Conservation (phyloP, 371 early-diverging fungal species). For the Mucor sp. region DNA sequence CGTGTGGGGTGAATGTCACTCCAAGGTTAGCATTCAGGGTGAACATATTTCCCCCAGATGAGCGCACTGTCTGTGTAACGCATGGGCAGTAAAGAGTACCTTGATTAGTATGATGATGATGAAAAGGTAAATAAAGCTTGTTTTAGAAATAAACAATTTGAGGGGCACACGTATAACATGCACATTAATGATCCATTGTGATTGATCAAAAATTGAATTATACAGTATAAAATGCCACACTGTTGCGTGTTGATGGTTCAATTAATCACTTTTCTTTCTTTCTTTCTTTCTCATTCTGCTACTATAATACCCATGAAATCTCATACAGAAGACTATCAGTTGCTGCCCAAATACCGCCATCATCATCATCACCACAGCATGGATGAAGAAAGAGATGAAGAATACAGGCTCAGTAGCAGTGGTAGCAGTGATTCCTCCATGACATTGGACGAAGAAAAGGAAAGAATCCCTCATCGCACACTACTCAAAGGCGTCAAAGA, state of each 20-base stretch:
- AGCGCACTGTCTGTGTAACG: slow-evolving; percentile 7
- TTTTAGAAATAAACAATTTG: background rate
- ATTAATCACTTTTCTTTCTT: background rate
- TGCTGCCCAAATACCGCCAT: slow-evolving; percentile 4
- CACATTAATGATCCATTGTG: background rate
- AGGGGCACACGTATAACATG: background rate
- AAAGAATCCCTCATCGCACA: slow-evolving; percentile 42
- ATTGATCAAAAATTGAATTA: background rate
- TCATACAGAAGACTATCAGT: slow-evolving; percentile 8
- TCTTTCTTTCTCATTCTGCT: background rate
- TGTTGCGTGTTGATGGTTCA: background rate
- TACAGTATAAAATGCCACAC: background rate
- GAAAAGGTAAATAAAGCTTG: background rate
- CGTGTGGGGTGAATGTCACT: background rate
- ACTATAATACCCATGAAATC: background rate
- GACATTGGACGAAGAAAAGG: background rate
- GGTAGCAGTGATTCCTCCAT: background rate
- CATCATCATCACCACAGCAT: background rate
- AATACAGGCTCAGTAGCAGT: slow-evolving; percentile 1
- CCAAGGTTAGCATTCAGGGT: too few relatives aligned
- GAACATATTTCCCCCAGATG: background rate
- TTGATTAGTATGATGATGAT: background rate
- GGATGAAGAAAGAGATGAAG: slow-evolving; percentile 14
- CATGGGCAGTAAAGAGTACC: background rate
- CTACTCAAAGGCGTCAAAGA: slow-evolving; percentile 27